Percentiles rank a stretch among this genome's conserved stretches.
phyloP scores from a whole-genome alignment of 2,329 filamentous ascomycete species.

The Mycosphaerella sp. region DNA sequence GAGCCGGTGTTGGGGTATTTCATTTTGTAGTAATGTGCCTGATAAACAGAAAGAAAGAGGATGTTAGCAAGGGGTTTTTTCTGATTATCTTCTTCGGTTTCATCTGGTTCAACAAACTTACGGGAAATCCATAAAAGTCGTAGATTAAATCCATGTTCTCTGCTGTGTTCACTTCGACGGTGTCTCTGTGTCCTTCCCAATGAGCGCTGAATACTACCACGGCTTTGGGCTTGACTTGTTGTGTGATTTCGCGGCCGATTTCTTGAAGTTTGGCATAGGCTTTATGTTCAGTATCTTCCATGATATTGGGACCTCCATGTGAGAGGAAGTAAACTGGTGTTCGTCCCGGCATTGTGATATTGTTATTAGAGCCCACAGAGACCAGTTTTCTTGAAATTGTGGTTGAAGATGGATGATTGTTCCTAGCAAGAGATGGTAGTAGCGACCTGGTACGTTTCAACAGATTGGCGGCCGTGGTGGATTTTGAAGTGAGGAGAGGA shows the following conservation, averaged over 20 bases:
- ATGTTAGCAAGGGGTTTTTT: too few relatives aligned
- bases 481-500: background rate
- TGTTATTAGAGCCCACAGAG: too few relatives aligned
- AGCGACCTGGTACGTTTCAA: background rate
- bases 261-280: slow-evolving; percentile 58
- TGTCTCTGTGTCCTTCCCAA: slow-evolving; percentile 57
- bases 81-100: too few relatives aligned
- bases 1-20: slow-evolving; percentile 60
- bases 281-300: slow-evolving; percentile 63
- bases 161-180: slow-evolving; percentile 60
- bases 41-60: too few relatives aligned
- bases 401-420: background rate
- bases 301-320: slow-evolving; percentile 51
- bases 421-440: background rate
- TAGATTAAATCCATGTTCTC: slow-evolving; percentile 63
- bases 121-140: slow-evolving; percentile 68
- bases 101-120: too few relatives aligned
- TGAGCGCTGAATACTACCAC: slow-evolving; percentile 73
- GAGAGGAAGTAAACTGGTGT: slow-evolving; percentile 51
- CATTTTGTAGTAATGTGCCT: slow-evolving; percentile 59
- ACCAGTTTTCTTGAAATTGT: background rate
- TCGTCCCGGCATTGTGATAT: slow-evolving; percentile 15
- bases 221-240: slow-evolving; percentile 62
- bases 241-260: slow-evolving; percentile 65
- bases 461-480: background rate